Evolutionary conservation across 257 asterid genomes (phyloP).

Genomic region (Rauvolfia tetraphylla): DNA sequence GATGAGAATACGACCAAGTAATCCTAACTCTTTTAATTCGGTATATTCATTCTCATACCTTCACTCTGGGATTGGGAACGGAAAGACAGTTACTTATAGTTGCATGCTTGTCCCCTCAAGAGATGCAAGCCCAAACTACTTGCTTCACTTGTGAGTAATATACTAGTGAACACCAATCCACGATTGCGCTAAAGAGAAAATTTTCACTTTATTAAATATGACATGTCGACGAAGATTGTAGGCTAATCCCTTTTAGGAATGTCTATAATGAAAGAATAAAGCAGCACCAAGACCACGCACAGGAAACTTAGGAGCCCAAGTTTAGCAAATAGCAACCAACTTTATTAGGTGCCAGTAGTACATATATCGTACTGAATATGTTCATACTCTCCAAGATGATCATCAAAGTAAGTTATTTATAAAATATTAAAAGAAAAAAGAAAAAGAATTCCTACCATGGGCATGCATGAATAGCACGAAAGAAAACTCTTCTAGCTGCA

Average conservation of each 20-base stretch:
- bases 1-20: too few relatives aligned
- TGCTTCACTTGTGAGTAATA: too few relatives aligned
- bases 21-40: too few relatives aligned
- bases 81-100: too few relatives aligned
- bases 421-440: neutral
- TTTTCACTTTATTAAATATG: neutral
- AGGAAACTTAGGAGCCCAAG: neutral
- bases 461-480: constrained; percentile 93
- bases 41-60: too few relatives aligned
- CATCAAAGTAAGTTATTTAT: neutral
- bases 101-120: too few relatives aligned
- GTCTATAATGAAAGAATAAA: neutral
- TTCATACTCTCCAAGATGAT: neutral
- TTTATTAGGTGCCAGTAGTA: neutral
- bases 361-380: neutral
- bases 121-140: too few relatives aligned
- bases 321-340: neutral
- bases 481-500: constrained; percentile 83
- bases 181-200: too few relatives aligned
- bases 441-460: constrained; percentile 66
- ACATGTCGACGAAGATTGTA: neutral
- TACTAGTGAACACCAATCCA: too few relatives aligned
- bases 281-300: neutral
- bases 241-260: neutral
- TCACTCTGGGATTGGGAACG: too few relatives aligned